Percentiles rank a stretch among this genome's conserved stretches.
These are phyloP conservation scores for Apiospora arundinis DNA, from an alignment of 2,329 filamentous ascomycete species.

Conservation along the genomic window DNA sequence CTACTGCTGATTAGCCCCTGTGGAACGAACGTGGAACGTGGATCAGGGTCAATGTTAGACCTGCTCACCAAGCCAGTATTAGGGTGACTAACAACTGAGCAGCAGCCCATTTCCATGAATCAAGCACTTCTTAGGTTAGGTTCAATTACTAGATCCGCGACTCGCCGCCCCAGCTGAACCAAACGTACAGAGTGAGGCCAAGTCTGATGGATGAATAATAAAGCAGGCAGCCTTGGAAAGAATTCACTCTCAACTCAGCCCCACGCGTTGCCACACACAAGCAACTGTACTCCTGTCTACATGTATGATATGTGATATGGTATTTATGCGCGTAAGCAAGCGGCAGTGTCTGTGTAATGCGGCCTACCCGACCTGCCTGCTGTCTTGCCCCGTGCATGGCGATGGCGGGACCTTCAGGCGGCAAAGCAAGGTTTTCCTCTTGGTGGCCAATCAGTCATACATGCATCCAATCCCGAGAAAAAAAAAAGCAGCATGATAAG, in stretches of 20 bases:
- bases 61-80: background rate
- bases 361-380: background rate
- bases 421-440: conserved; percentile 4
- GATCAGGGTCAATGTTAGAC: conserved; percentile 16
- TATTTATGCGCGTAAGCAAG: background rate
- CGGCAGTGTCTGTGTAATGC: background rate
- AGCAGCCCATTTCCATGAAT: background rate
- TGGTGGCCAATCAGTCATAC: conserved; percentile 13
- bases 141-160: conserved; percentile 1
- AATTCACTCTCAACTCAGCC: background rate
- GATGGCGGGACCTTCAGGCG: background rate
- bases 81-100: too few relatives aligned
- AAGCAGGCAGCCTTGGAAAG: background rate
- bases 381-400: conserved; percentile 1
- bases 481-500: background rate
- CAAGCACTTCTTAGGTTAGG: background rate
- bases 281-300: background rate
- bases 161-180: conserved; percentile 15
- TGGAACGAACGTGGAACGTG: conserved; percentile 19
- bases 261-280: conserved; percentile 6
- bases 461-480: background rate
- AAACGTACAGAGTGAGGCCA: background rate
- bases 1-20: conserved; percentile 6
- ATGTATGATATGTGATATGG: too few relatives aligned
- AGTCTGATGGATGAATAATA: background rate